Percentiles rank a stretch among this genome's conserved stretches.
phyloP scores from a whole-genome alignment of 2,329 filamentous ascomycete species.

The Colletotrichum graminicola region DNA sequence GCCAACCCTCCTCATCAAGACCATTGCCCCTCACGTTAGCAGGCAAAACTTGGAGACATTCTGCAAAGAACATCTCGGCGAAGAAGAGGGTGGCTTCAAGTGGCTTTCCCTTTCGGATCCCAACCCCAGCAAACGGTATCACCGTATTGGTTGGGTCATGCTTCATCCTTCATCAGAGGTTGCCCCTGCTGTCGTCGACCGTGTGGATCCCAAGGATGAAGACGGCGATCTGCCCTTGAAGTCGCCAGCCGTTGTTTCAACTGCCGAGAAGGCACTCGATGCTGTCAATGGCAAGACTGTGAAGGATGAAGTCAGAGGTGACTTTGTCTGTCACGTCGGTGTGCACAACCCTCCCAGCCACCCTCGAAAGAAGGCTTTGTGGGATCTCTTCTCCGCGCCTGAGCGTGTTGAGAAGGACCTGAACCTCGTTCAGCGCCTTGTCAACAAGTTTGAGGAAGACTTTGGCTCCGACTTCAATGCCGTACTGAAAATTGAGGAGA shows the following conservation, averaged over 20 bases:
- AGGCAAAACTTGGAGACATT: slow-evolving; percentile 93
- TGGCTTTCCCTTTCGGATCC: slow-evolving; percentile 97
- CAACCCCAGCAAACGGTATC: slow-evolving; percentile 96
- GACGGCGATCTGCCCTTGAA: slow-evolving; percentile 70
- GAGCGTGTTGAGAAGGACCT: slow-evolving; percentile 94
- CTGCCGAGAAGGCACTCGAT: slow-evolving; percentile 88
- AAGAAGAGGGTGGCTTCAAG: slow-evolving; percentile 91
- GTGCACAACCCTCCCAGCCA: slow-evolving; percentile 90
- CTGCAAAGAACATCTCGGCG: slow-evolving; percentile 92
- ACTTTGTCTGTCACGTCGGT: slow-evolving; percentile 97
- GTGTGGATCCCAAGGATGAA: slow-evolving; percentile 79
- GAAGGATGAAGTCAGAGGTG: slow-evolving; percentile 90
- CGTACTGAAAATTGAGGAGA: slow-evolving; percentile 84
- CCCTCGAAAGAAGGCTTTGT: slow-evolving; percentile 93
- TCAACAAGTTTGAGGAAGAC: slow-evolving; percentile 87
- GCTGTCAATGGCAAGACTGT: slow-evolving; percentile 99
- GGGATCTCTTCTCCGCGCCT: slow-evolving; percentile 95
- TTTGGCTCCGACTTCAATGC: slow-evolving; percentile 83
- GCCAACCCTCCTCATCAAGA: slow-evolving; percentile 97
- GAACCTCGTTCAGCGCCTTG: slow-evolving; percentile 82
- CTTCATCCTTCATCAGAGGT: slow-evolving; percentile 83
- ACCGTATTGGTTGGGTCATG: slow-evolving; percentile 99
- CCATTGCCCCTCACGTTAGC: slow-evolving; percentile 95
- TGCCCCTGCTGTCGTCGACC: slow-evolving; percentile 67
- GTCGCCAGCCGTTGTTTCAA: slow-evolving; percentile 63